Conservation (phyloP, 2,329 filamentous ascomycete species). For the Trichophyton equinum region DNA sequence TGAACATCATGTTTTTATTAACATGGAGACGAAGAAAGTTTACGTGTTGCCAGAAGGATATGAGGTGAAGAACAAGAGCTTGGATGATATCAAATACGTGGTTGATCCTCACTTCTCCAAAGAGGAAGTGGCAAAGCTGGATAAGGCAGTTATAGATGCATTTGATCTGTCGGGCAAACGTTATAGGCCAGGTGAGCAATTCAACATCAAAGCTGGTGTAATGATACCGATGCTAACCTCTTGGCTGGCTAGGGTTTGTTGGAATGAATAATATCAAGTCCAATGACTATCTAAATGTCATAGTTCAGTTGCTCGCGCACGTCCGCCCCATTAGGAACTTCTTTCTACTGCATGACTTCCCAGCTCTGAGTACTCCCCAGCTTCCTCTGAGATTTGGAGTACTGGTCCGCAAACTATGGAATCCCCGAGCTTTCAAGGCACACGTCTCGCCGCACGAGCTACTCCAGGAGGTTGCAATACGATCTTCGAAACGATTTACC, state of each 20-base stretch:
- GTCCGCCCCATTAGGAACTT: slow-evolving; percentile 82
- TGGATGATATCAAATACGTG: slow-evolving; percentile 97
- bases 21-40: slow-evolving; percentile 55
- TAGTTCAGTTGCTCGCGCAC: slow-evolving; percentile 83
- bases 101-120: slow-evolving; percentile 79
- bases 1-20: slow-evolving; percentile 95
- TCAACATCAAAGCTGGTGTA: neutral
- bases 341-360: slow-evolving; percentile 76
- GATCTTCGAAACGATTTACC: slow-evolving; percentile 84
- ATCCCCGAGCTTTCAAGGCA: slow-evolving; percentile 85
- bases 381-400: slow-evolving; percentile 80
- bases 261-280: slow-evolving; percentile 99
- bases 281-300: slow-evolving; percentile 95
- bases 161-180: slow-evolving; percentile 72
- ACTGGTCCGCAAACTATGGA: slow-evolving; percentile 94
- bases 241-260: slow-evolving; percentile 53
- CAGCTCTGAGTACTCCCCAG: slow-evolving; percentile 51
- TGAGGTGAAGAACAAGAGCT: slow-evolving; percentile 83
- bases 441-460: slow-evolving; percentile 97
- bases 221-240: neutral
- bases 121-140: slow-evolving; percentile 66
- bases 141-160: slow-evolving; percentile 47
- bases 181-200: slow-evolving; percentile 58
- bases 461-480: slow-evolving; percentile 82
- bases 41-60: slow-evolving; percentile 75